Base-by-base conservation (phyloP, 2,329 filamentous ascomycete species). In the Calonectria montana region DNA sequence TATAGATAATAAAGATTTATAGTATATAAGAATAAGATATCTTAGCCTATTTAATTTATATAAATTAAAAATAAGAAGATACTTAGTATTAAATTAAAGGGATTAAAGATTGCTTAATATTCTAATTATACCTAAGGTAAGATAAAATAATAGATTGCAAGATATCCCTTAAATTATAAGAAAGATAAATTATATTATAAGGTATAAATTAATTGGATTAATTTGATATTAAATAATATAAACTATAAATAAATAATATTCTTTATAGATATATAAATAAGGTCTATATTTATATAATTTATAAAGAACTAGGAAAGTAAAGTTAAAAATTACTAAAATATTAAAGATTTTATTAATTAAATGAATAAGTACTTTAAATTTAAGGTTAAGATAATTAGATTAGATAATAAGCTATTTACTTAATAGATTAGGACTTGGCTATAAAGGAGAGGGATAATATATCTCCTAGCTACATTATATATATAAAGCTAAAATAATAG, bases 271-370 rank as follows among this genome's bases (percentile, higher is more conserved):
- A 45, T 21, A n/a, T 45, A 45, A 21, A 65, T 70, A 8, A 8
- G 16, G n/a, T n/a, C n/a, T n/a, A 21, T 45, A 4, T n/a, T n/a
- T 45, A n/a, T 45, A n/a, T n/a, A 45, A 4, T 45, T 45, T 21
- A n/a, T n/a, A n/a, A 45, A 45, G n/a, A 4, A 45, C n/a, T n/a
- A 45, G n/a, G n/a, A 10, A 21, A 68, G 67, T 74, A 6, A 13
- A 45, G n/a, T 6, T n/a, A 21, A 45, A 21, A n/a, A 45, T 21
- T 45, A 21, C 9, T 45, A 45, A 21, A 8, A 4, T n/a, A 45
- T 45, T 45, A 45, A 45, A 45, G 41, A 45, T 9, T 45, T n/a
- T 45, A 45, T 45, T 45, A 45, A 45, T 45, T 45, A 45, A 21
- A 45, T 45, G n/a, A 21, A 45, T 3, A 45, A 45, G 15, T 45